These are phyloP conservation scores for Kalmusia sp. DNA, from an alignment of 2,329 filamentous ascomycete genomes.

Conservation along the genomic window DNA sequence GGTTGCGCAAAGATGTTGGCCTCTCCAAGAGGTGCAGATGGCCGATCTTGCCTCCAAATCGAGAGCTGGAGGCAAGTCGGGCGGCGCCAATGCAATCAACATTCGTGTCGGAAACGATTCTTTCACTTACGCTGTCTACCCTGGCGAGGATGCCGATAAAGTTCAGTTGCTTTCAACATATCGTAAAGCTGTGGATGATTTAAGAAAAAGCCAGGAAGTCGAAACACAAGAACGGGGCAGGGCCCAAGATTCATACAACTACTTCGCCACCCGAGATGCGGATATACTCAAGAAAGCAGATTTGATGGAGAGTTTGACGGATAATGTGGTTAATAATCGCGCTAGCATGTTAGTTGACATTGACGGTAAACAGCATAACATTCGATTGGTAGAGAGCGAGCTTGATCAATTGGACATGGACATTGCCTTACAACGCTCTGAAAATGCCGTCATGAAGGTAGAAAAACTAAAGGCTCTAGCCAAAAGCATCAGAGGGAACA, in stretches of 20 bases:
- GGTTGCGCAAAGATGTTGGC: slow-evolving; percentile 94
- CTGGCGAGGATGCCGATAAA: slow-evolving; percentile 80
- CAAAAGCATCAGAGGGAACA: slow-evolving; percentile 81
- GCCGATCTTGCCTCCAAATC: slow-evolving; percentile 75
- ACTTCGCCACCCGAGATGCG: slow-evolving; percentile 80
- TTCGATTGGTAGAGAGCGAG: slow-evolving; percentile 94
- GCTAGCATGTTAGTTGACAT: slow-evolving; percentile 85
- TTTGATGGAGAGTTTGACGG: slow-evolving; percentile 76
- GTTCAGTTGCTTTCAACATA: slow-evolving; percentile 83
- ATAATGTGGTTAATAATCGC: slow-evolving; percentile 72
- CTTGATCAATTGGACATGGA: slow-evolving; percentile 97
- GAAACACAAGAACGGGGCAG: slow-evolving; percentile 89
- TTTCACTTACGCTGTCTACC: slow-evolving; percentile 92
- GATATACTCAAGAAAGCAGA: slow-evolving; percentile 80
- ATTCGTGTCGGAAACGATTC: slow-evolving; percentile 88
- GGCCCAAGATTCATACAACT: slow-evolving; percentile 83
- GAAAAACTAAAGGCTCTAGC: slow-evolving; percentile 85
- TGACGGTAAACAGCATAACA: slow-evolving; percentile 93
- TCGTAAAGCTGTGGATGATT: slow-evolving; percentile 88
- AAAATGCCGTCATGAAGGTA: slow-evolving; percentile 80
- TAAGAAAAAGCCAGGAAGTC: slow-evolving; percentile 82
- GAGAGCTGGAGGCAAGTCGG: slow-evolving; percentile 56
- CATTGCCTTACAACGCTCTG: slow-evolving; percentile 88
- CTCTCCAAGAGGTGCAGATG: slow-evolving; percentile 88
- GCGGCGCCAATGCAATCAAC: slow-evolving; percentile 86